These are phyloP conservation scores for Starmerella asiatica DNA, from an alignment of 805 yeast genomes.

Conservation along the genomic window DNA sequence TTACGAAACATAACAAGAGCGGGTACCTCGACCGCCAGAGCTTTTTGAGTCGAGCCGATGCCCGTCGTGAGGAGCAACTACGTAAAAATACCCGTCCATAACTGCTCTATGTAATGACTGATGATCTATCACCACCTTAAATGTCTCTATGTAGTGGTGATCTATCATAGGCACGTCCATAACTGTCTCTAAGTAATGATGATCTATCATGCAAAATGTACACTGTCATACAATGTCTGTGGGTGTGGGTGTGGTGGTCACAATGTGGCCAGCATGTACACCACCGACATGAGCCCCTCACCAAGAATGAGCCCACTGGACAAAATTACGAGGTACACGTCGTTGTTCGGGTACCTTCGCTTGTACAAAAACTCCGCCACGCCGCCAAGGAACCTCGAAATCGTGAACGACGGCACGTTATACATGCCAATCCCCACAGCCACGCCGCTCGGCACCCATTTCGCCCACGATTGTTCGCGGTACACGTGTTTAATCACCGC, in stretches of 20 bases:
- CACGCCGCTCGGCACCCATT: constrained; percentile 79
- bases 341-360: constrained; percentile 31
- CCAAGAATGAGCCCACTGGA: constrained; percentile 89
- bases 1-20: constrained; percentile 65
- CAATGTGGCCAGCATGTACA: constrained; percentile 55
- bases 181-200: background rate
- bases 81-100: too few species aligned
- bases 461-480: constrained; percentile 14
- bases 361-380: constrained; percentile 43
- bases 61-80: constrained; percentile 37
- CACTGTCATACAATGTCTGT: too few species aligned
- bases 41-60: constrained; percentile 64
- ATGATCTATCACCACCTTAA: too few species aligned
- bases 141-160: too few species aligned
- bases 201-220: background rate
- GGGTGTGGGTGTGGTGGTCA: too few species aligned
- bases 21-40: constrained; percentile 89
- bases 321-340: constrained; percentile 67
- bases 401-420: constrained; percentile 82
- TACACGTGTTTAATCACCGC: constrained; percentile 33
- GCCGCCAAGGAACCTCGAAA: constrained; percentile 90
- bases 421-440: constrained; percentile 96
- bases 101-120: too few species aligned
- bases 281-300: constrained; percentile 78
- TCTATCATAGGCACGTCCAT: background rate